Percentiles rank a stretch among this genome's conserved stretches.
Conservation (phyloP, 805 yeast species). For the Yarrowia divulgata region DNA sequence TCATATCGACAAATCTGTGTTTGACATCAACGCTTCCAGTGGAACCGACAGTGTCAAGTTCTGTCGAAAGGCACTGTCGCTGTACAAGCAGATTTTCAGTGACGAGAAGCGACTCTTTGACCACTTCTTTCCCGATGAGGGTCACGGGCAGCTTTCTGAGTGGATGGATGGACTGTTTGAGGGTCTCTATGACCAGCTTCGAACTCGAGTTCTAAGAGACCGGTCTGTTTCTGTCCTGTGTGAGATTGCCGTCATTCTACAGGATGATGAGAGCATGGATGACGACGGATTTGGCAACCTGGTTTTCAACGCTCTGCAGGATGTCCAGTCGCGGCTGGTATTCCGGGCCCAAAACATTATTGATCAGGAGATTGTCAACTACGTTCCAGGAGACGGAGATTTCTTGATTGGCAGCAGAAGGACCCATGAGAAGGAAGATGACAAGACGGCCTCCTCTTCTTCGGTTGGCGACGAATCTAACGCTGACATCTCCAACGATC, state of each 20-base stretch:
- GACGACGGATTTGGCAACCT: slow-evolving; percentile 42
- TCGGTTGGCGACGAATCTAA: slow-evolving; percentile 16
- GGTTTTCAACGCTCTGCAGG: slow-evolving; percentile 55
- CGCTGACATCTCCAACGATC: slow-evolving; percentile 40
- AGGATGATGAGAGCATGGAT: slow-evolving; percentile 60
- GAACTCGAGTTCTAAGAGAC: slow-evolving; percentile 75
- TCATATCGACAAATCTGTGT: slow-evolving; percentile 53
- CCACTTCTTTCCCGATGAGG: slow-evolving; percentile 42
- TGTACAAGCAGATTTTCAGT: slow-evolving; percentile 63
- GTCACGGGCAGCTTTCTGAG: slow-evolving; percentile 53
- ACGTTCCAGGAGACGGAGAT: slow-evolving; percentile 72
- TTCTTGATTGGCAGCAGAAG: slow-evolving; percentile 60
- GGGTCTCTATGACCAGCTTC: slow-evolving; percentile 74
- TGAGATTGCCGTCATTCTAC: slow-evolving; percentile 74
- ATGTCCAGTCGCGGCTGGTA: slow-evolving; percentile 79
- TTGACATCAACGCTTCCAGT: slow-evolving; percentile 46
- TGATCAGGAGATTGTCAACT: slow-evolving; percentile 70
- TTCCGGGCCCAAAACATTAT: slow-evolving; percentile 78
- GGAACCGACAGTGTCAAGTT: slow-evolving; percentile 60
- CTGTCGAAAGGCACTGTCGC: slow-evolving; percentile 68
- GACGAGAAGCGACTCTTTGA: slow-evolving; percentile 67
- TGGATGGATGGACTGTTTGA: slow-evolving; percentile 75
- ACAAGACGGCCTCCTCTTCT: neutral
- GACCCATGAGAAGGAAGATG: slow-evolving; percentile 19
- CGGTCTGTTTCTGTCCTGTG: slow-evolving; percentile 71